Conservation (phyloP, 2,329 filamentous ascomycete genomes). For the Penicillium sp. region DNA sequence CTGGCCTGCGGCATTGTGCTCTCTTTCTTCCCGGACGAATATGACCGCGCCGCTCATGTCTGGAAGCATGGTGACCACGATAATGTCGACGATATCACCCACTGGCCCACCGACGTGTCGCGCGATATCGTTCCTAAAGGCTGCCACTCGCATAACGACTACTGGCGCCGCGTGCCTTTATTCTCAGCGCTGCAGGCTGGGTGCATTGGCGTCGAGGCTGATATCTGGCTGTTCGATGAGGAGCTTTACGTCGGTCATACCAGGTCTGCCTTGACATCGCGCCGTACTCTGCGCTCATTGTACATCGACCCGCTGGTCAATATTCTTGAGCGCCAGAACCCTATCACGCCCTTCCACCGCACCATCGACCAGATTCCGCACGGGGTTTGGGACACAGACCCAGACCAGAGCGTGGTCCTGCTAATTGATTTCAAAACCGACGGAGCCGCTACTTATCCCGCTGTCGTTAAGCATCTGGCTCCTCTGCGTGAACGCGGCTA, state of each 20-base stretch:
- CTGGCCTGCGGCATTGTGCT: conserved; percentile 39
- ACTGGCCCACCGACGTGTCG: conserved; percentile 51
- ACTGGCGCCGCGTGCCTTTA: conserved; percentile 56
- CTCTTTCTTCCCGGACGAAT: conserved; percentile 44
- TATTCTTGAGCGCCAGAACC: conserved; percentile 53
- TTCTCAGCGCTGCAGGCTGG: conserved; percentile 56
- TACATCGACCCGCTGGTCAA: conserved; percentile 54
- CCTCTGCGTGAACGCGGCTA: conserved; percentile 51
- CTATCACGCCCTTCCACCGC: conserved; percentile 37
- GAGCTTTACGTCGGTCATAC: conserved; percentile 58
- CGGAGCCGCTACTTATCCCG: conserved; percentile 37
- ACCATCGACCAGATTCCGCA: conserved; percentile 31
- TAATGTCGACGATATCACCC: conserved; percentile 36
- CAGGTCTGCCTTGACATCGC: conserved; percentile 45
- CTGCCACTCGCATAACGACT: conserved; percentile 61
- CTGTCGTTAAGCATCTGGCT: conserved; percentile 43
- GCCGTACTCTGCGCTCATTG: conserved; percentile 50
- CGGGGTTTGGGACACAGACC: conserved; percentile 53
- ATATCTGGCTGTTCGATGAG: conserved; percentile 55
- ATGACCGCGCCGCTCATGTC: conserved; percentile 35
- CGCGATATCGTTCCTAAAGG: conserved; percentile 50
- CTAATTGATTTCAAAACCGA: conserved; percentile 54
- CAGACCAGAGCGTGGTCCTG: conserved; percentile 50
- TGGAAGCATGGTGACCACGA: conserved; percentile 44
- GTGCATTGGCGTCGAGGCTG: conserved; percentile 57